Evolutionary conservation across 257 asterid genomes (phyloP), one percentile per base, ranked within the genome.

Genomic region (Petrea volubilis): DNA sequence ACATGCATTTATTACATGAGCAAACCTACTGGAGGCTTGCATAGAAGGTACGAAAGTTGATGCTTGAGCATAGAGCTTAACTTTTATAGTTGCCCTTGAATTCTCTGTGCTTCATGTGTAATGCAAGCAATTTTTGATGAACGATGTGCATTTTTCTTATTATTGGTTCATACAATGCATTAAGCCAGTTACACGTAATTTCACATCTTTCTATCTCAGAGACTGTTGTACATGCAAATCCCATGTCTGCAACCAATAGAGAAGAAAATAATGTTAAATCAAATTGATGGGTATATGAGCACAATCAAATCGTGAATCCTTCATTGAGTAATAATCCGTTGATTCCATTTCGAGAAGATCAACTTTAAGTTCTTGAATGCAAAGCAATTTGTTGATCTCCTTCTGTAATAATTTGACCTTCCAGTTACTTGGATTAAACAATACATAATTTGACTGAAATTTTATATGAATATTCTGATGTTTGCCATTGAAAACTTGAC

Each of bases 381-480:
- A 53, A 67, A 51, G 49, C 52, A 67, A 18, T 57, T 67, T 47
- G 50, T 46, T 49, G 27, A 43, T 60, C 24, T 62, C 38, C n/a
- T 67, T 58, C 60, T 52, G 46, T 40, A 59, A 67, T 44, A 15
- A 33, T 33, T 36, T 76, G 25, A 20, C 13, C 7, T 68, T 61
- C 41, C 4, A 31, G 9, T 29, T 15, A 11, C 28, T 36, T 14
- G 29, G 18, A 40, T 68, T 40, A 47, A 49, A 17, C 31, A 5
- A 7, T 28, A 12, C 50, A 64, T 47, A 65, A 6, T 60, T 11
- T 18, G 31, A 20, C 29, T 10, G 24, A 60, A 18, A 1, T 36
- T 57, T 57, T 38, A 10, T 20, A 40, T 34, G 44, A 58, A 58
- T 53, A 11, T 58, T 31, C 43, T 28, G 55, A 21, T 51, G 41